Conservation (phyloP, 169 alveolate species). For the Condylostoma magnum region DNA sequence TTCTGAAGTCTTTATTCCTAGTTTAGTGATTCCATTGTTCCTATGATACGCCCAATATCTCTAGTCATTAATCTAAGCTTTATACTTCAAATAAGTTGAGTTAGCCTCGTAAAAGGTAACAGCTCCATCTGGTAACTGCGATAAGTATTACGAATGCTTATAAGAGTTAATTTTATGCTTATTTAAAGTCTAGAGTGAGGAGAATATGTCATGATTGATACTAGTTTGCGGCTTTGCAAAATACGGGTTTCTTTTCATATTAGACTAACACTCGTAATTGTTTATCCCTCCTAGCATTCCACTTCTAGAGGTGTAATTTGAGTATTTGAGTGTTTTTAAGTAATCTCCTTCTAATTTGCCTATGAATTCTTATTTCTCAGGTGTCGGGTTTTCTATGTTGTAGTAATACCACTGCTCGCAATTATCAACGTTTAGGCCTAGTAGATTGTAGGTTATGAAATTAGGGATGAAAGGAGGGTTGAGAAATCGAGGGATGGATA, state of each 20-base stretch:
- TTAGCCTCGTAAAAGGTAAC: conserved; percentile 56
- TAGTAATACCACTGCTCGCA: conserved; percentile 41
- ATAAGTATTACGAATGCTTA: conserved; percentile 37
- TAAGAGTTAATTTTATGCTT: conserved; percentile 32
- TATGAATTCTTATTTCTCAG: not conserved
- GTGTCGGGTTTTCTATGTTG: not conserved
- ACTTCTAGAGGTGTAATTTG: not conserved
- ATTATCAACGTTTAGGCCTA: conserved; percentile 43
- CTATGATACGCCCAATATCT: conserved; percentile 48
- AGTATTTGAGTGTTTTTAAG: conserved; percentile 27
- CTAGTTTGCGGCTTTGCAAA: conserved; percentile 45
- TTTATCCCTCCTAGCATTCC: conserved; percentile 21
- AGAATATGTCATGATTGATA: conserved; percentile 51
- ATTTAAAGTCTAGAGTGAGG: conserved; percentile 38
- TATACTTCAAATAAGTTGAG: conserved; percentile 19
- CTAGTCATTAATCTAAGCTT: conserved; percentile 46
- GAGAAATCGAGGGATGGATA: conserved; percentile 20
- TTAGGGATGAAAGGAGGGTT: conserved; percentile 34
- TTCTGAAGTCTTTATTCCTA: conserved; percentile 17
- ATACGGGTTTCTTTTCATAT: conserved; percentile 47
- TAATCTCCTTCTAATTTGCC: conserved; percentile 27
- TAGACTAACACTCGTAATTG: not conserved
- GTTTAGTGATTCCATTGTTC: conserved; percentile 53
- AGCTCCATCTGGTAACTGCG: conserved; percentile 84
- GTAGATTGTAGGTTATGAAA: conserved; percentile 36